Evolutionary conservation across 2,329 filamentous ascomycete species (phyloP), one percentile per base, ranked within the genome.

Genomic region (Scedosporium aurantiacum): DNA sequence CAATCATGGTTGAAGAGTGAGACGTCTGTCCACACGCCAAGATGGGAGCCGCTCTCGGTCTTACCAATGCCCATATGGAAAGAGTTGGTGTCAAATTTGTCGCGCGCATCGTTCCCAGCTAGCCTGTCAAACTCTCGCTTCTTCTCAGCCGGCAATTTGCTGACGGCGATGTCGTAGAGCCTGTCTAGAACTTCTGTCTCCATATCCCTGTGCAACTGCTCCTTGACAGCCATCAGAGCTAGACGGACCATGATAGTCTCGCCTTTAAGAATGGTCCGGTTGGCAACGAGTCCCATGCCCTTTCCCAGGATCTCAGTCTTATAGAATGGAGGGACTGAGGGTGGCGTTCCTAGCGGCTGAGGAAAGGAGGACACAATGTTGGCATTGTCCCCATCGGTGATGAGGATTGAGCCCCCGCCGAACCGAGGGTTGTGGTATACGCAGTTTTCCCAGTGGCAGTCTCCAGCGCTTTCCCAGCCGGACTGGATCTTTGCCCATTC

Each of bases 1-100:
- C 74, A 76, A 63, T 75, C 73, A 57, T 76, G 74, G 60, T 76
- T 76, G 6, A 75, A 65, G 45, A 66, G 66, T 27, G 70, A 69
- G 2, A 72, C 67, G 18, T 74, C 71, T 4, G 72, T 71, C 57
- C 70, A 76, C 8, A 65, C 66, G 3, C 67, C 71, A 3, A 74
- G 62, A 57, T 76, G 75, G 2, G 67, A 64, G 1, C 66, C 66
- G 1, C 67, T 63, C 12, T 66, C 62, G 6, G 67, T 58, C 0
- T 65, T 47, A 2, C 66, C 69, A 57, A 68, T 65, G 70, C 28
- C 23, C 23, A 56, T 23, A 12, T 56, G 23, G 28, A 56, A 56
- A 3, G 52, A n/a, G n/a, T 56, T 56, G 14, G 18, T 56, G 23
- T 56, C 52, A 32, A 56, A 16, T 28, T 27, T 56, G 52, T 27